Evolutionary conservation across 202 grass and related monocot genomes (phyloP).

Genomic region (Setaria italica): DNA sequence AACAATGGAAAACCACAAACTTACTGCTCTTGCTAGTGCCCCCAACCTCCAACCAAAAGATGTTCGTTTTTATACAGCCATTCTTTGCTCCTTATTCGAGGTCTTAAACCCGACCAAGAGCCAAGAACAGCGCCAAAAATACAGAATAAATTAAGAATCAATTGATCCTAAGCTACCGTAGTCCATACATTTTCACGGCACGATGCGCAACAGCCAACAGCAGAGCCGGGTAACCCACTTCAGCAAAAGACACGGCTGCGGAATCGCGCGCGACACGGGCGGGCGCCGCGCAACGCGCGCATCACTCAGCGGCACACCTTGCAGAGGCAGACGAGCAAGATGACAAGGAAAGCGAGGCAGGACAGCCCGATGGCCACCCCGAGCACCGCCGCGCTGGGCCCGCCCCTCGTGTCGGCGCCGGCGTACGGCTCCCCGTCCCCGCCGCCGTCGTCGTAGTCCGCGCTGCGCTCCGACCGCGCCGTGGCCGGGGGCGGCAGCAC

Average conservation of each 20-base stretch:
- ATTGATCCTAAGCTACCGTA: conserved; percentile 35
- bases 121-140: conserved; percentile 40
- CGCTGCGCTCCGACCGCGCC: conserved; percentile 64
- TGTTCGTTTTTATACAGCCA: conserved; percentile 21
- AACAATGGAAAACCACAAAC: background rate
- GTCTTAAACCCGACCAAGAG: conserved; percentile 9
- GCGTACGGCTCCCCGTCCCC: conserved; percentile 43
- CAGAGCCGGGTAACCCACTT: background rate
- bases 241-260: background rate
- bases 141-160: conserved; percentile 37
- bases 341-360: conserved; percentile 79
- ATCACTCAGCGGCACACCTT: conserved; percentile 72
- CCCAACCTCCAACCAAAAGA: conserved; percentile 6
- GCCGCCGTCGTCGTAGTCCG: conserved; percentile 64
- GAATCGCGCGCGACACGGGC: background rate
- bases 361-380: conserved; percentile 87
- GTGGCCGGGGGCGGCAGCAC: conserved; percentile 64
- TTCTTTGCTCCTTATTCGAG: background rate
- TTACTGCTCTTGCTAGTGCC: background rate
- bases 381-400: conserved; percentile 77
- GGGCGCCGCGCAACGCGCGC: background rate
- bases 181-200: conserved; percentile 2
- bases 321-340: conserved; percentile 90
- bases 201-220: no score
- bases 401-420: conserved; percentile 45